Percentiles rank a stretch among this genome's conserved stretches.
Conservation (phyloP, 176 grass and related monocot genomes). For the Carex kokanica region DNA sequence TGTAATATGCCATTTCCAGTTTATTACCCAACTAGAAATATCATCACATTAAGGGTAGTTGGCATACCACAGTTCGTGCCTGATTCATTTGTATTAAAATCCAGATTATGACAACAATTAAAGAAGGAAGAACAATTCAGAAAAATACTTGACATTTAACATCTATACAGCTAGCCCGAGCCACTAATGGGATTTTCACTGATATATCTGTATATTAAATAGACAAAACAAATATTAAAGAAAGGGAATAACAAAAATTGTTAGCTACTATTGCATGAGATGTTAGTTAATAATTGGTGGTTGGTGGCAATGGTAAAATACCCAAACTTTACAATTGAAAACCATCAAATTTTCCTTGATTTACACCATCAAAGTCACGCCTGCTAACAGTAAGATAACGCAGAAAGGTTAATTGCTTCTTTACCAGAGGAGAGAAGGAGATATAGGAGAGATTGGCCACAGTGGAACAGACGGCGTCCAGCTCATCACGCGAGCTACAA, state of each 20-base stretch:
- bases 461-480: constrained; percentile 62
- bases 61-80: no score
- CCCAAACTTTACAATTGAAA: not conserved
- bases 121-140: not conserved
- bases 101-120: not conserved
- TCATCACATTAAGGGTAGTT: no score
- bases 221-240: not conserved
- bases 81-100: not conserved
- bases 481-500: constrained; percentile 79
- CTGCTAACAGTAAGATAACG: not conserved
- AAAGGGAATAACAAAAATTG: not conserved
- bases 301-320: not conserved
- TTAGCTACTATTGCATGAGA: not conserved
- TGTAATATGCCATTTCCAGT: no score
- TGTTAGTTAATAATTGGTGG: not conserved
- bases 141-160: not conserved
- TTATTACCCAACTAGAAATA: no score
- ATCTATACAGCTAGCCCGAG: not conserved
- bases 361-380: not conserved
- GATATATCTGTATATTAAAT: not conserved
- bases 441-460: constrained; percentile 68
- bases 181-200: not conserved
- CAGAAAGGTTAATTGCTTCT: not conserved
- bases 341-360: not conserved
- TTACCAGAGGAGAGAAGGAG: constrained; percentile 62